Evolutionary conservation across 768 basidiomycete species (phyloP).

Genomic region (Termitomyces titanicus): DNA sequence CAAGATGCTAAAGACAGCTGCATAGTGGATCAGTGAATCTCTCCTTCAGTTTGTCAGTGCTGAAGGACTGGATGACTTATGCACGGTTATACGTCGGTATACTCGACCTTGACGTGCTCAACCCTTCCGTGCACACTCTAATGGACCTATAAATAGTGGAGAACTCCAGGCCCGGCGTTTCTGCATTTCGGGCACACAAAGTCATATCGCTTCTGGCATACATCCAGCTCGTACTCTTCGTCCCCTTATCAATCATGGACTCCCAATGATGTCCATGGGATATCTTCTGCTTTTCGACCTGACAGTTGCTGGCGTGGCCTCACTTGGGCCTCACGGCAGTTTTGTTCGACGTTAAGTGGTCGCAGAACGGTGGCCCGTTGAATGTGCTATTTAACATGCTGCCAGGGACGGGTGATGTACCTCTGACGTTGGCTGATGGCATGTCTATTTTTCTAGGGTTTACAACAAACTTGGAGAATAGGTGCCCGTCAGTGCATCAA

Average conservation of each 20-base stretch:
- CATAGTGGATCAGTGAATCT: conserved; percentile 80
- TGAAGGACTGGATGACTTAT: conserved; percentile 32
- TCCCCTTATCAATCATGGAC: conserved; percentile 85
- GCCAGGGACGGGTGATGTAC: conserved; percentile 95
- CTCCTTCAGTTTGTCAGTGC: conserved; percentile 66
- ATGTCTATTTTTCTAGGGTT: conserved; percentile 19
- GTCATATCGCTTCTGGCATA: not conserved
- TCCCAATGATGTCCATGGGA: conserved; percentile 97
- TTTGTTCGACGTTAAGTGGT: conserved; percentile 95
- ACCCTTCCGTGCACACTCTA: conserved; percentile 89
- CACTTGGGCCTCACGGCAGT: conserved; percentile 97
- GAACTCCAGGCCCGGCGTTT: conserved; percentile 75
- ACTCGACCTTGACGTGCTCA: conserved; percentile 94
- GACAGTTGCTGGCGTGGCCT: conserved; percentile 91
- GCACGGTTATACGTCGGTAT: conserved; percentile 73
- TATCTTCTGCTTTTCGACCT: conserved; percentile 83
- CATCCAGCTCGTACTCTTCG: conserved; percentile 67
- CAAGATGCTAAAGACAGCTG: not conserved
- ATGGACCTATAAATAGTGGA: conserved; percentile 77
- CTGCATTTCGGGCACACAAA: not conserved
- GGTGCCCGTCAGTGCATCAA: conserved; percentile 90
- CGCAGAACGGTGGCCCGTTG: conserved; percentile 43
- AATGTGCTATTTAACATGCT: conserved; percentile 95
- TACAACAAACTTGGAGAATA: conserved; percentile 32
- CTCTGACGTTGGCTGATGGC: conserved; percentile 89